phyloP scores from a whole-genome alignment of 2,329 filamentous ascomycete species.

The Venturia carpophila region DNA sequence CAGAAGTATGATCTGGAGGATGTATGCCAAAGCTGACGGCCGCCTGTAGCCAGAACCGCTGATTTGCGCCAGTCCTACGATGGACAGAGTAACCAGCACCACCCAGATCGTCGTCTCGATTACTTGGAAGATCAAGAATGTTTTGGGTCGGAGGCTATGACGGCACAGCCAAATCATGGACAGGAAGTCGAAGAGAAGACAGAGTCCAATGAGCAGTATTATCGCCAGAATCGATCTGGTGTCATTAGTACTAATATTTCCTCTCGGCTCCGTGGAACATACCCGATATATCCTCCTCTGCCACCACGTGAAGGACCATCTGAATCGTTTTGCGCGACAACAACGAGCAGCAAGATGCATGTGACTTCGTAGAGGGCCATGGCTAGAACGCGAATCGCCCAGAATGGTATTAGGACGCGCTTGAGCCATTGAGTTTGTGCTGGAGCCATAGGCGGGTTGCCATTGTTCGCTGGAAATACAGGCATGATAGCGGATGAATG shows the following conservation, averaged over 20 bases:
- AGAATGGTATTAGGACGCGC: conserved; percentile 33
- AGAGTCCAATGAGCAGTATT: conserved; percentile 28
- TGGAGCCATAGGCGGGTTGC: not conserved
- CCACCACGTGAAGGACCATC: not conserved
- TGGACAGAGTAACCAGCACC: conserved; percentile 28
- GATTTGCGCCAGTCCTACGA: conserved; percentile 22
- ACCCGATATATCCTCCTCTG: conserved; percentile 9
- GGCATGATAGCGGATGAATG: not conserved
- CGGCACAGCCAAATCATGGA: conserved; percentile 31
- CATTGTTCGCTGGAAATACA: not conserved
- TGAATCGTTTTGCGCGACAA: conserved; percentile 18
- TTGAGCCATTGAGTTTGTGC: conserved; percentile 29
- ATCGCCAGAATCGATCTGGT: conserved; percentile 23
- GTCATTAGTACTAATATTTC: not conserved
- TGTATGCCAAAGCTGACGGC: conserved; percentile 19
- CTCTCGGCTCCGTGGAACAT: not conserved
- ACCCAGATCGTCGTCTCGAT: conserved; percentile 39
- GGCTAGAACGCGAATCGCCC: conserved; percentile 28
- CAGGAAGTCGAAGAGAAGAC: conserved; percentile 30
- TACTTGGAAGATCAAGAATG: conserved; percentile 31
- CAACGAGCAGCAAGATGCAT: conserved; percentile 25
- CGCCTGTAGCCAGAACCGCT: not conserved
- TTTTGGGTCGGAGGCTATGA: conserved; percentile 27
- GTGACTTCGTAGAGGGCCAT: conserved; percentile 29
- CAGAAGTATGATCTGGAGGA: conserved; percentile 29